Evolutionary conservation across 257 asterid species (phyloP).

Genomic region (Euphrasia confusa): DNA sequence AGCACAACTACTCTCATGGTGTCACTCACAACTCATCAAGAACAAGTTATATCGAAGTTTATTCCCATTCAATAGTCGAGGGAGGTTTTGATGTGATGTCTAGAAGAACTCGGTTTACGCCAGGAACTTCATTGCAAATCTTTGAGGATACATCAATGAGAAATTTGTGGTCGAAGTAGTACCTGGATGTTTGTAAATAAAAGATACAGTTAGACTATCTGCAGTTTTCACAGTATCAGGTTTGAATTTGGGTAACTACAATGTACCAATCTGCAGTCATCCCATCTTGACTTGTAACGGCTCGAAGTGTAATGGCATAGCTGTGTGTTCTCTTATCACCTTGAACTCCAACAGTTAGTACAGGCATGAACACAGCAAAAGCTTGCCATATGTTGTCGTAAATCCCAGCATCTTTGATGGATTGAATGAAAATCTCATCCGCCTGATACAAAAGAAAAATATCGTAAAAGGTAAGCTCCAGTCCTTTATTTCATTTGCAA

Average conservation of each 20-base stretch:
- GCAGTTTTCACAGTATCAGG: too few relatives aligned
- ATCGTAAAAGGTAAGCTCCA: constrained; percentile 1
- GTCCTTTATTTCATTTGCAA: constrained; percentile 4
- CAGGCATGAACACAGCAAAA: constrained; percentile 95
- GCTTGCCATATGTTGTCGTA: constrained; percentile 98
- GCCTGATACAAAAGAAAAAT: constrained; percentile 43
- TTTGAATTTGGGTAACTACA: too few relatives aligned
- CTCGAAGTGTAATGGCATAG: constrained; percentile 82
- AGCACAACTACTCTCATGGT: too few relatives aligned
- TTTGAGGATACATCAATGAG: constrained; percentile 73
- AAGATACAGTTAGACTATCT: not conserved
- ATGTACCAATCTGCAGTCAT: constrained; percentile 98
- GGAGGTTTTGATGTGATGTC: constrained; percentile 98
- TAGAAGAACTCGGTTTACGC: constrained; percentile 89
- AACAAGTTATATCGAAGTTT: not conserved
- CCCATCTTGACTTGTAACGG: constrained; percentile 98
- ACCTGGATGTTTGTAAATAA: constrained; percentile 49
- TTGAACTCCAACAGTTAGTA: constrained; percentile 91
- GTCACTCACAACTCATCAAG: too few relatives aligned
- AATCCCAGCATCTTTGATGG: constrained; percentile 85
- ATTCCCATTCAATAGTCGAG: constrained; percentile 96
- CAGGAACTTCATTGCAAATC: constrained; percentile 88
- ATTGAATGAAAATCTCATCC: constrained; percentile 90
- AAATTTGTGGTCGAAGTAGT: constrained; percentile 77
- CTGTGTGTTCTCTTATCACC: constrained; percentile 97